Conservation (phyloP, 352 stramenopile genomes). For the Phytophthora fragariae region DNA sequence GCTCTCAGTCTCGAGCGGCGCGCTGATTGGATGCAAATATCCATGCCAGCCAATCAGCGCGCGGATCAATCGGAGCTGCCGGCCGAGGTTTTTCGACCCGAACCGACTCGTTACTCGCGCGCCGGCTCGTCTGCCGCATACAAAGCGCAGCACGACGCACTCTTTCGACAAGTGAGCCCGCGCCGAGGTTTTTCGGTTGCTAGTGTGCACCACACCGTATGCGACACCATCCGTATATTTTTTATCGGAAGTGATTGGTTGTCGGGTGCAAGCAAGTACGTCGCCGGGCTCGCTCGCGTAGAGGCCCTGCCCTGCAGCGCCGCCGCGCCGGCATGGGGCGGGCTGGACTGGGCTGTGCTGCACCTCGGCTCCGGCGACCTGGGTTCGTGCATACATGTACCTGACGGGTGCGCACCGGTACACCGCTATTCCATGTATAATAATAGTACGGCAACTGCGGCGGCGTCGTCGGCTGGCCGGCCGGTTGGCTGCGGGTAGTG, state of each 20-base stretch:
- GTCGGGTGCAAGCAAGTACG: slow-evolving; percentile 26
- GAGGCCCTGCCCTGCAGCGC: background rate
- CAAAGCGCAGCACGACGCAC: slow-evolving; percentile 18
- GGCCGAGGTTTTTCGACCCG: slow-evolving; percentile 20
- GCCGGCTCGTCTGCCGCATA: slow-evolving; percentile 33
- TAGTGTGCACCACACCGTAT: slow-evolving; percentile 25
- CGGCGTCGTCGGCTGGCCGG: too few relatives aligned
- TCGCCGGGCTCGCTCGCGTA: background rate
- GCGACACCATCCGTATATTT: slow-evolving; percentile 33
- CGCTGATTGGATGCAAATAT: slow-evolving; percentile 16
- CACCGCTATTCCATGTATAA: too few relatives aligned
- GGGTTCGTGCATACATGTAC: too few relatives aligned
- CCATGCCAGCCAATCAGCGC: slow-evolving; percentile 13
- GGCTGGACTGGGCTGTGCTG: background rate
- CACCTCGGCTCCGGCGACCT: too few relatives aligned
- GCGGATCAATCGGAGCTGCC: background rate
- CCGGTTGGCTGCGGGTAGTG: too few relatives aligned
- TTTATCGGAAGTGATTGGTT: slow-evolving; percentile 37
- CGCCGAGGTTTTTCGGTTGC: slow-evolving; percentile 17
- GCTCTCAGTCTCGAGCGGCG: background rate
- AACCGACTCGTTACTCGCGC: slow-evolving; percentile 32
- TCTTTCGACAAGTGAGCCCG: slow-evolving; percentile 28
- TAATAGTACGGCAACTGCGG: too few relatives aligned
- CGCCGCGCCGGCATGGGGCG: background rate
- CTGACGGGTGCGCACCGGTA: too few relatives aligned